Evolutionary conservation across 495 filamentous ascomycete species (phyloP).

Genomic region (Penicillium tannophilum): DNA sequence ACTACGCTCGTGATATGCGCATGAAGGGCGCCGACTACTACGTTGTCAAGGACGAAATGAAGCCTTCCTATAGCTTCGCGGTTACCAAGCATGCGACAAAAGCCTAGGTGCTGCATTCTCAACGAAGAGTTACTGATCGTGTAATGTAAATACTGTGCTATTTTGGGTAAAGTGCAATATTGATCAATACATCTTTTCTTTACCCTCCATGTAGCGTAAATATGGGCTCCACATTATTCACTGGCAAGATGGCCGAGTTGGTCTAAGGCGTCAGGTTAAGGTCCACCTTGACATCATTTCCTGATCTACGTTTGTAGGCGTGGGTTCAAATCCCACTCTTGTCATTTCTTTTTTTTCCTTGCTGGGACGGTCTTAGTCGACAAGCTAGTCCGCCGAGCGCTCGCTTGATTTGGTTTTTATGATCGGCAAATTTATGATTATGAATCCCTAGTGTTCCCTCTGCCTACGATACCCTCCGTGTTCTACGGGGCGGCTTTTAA

Average conservation of each 20-base stretch:
- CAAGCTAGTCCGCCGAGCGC: no score
- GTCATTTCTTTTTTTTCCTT: background rate
- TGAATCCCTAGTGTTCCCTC: no score
- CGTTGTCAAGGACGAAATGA: slow-evolving; percentile 22
- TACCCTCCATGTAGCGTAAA: background rate
- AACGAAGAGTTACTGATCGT: background rate
- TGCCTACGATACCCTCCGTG: no score
- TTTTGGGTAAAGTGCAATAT: background rate
- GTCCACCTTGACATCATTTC: slow-evolving; percentile 29
- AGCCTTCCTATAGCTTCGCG: slow-evolving; percentile 22
- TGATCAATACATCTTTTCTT: background rate
- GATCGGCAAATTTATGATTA: no score
- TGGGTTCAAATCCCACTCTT: slow-evolving; percentile 16
- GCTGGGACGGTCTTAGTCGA: no score
- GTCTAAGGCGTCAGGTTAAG: slow-evolving; percentile 44
- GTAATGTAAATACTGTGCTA: background rate
- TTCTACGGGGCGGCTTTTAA: no score
- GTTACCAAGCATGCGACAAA: slow-evolving; percentile 20
- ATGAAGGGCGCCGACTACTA: slow-evolving; percentile 20
- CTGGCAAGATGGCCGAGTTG: slow-evolving; percentile 43
- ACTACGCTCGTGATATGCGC: slow-evolving; percentile 20
- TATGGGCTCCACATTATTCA: background rate
- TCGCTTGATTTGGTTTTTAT: no score
- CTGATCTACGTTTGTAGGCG: slow-evolving; percentile 13
- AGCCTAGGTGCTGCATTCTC: background rate